Base-by-base conservation (phyloP, 1,139 yeast genomes). In the Yamadazyma sp. region DNA sequence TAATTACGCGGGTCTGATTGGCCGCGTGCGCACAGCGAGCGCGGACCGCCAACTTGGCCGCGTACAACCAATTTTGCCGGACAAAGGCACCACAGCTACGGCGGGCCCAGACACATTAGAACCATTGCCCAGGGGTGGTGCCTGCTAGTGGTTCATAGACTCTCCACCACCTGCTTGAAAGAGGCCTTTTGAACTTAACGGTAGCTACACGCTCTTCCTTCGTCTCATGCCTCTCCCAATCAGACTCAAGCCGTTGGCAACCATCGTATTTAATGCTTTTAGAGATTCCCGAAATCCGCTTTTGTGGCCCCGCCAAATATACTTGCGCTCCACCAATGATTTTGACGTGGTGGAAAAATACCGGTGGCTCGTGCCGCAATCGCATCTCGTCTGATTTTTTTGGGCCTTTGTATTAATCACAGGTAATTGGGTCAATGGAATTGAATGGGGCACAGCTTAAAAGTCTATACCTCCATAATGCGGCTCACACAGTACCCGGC, bases 401-500 rank as follows among this genome's bases (percentile, higher is more conserved):
- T 28, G 31, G 15, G 22, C 8, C 8, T 5, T 8, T 6, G 8
- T 20, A 20, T 6, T 20, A 20, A 20, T 8, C 22, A 6, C 22
- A 20, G 8, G 8, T 20, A 20, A 20, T 24, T 24, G 14, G 17
- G 31, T 20, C 18, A 28, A 34, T 34, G 38, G 38, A 35, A n/a
- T 29, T 51, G 40, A 51, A 50, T 26, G 36, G 45, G 16, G 50
- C 58, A 38, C 62, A 62, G 42, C 41, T 50, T 27, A 52, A 53
- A 23, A 54, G 61, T 17, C 40, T 47, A 9, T 44, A 48, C 32
- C 36, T 61, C 25, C 61, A 59, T 43, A 64, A 64, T 41, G 43
- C 67, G 22, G 52, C 65, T 3, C 74, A 66, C 42, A 43, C 55
- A 3, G 34, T 46, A 8, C 60, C 64, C 1, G 38, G 54, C 8